Conservation (phyloP, 352 stramenopile species). For the Labyrinthula sp. region DNA sequence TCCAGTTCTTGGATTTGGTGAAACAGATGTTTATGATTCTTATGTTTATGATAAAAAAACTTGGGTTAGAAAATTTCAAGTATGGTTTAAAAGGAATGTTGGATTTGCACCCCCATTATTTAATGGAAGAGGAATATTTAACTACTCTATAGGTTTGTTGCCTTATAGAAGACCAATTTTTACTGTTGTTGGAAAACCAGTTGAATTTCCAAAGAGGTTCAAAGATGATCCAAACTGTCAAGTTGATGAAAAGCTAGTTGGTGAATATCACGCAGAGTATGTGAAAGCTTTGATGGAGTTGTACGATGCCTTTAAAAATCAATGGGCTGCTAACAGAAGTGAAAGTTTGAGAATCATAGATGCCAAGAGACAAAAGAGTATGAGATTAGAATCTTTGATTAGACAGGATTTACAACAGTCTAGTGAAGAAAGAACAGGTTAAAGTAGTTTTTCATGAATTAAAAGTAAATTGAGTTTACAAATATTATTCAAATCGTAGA, state of each 20-base stretch:
- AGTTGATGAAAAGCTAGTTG: conserved; percentile 34
- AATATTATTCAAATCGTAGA: too few species aligned
- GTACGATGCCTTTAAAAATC: conserved; percentile 39
- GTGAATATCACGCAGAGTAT: conserved; percentile 40
- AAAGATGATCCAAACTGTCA: conserved; percentile 29
- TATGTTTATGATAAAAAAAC: conserved; percentile 31
- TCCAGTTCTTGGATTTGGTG: conserved; percentile 36
- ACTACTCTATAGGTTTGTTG: conserved; percentile 30
- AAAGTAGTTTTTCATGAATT: too few species aligned
- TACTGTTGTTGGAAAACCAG: conserved; percentile 32
- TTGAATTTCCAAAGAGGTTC: conserved; percentile 28
- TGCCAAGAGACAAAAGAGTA: too few species aligned
- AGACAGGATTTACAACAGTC: too few species aligned
- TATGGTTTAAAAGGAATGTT: conserved; percentile 30
- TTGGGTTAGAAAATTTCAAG: conserved; percentile 31
- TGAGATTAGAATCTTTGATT: too few species aligned
- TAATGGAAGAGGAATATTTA: conserved; percentile 23
- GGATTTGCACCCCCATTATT: conserved; percentile 33
- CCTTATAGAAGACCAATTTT: conserved; percentile 30
- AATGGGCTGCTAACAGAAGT: too few species aligned
- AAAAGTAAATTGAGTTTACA: too few species aligned
- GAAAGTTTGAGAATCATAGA: too few species aligned
- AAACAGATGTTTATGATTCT: conserved; percentile 35
- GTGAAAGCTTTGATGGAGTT: conserved; percentile 37
- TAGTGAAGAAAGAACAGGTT: too few species aligned